phyloP scores from a whole-genome alignment of 208 protist genomes.

The Porcisia deanei region DNA sequence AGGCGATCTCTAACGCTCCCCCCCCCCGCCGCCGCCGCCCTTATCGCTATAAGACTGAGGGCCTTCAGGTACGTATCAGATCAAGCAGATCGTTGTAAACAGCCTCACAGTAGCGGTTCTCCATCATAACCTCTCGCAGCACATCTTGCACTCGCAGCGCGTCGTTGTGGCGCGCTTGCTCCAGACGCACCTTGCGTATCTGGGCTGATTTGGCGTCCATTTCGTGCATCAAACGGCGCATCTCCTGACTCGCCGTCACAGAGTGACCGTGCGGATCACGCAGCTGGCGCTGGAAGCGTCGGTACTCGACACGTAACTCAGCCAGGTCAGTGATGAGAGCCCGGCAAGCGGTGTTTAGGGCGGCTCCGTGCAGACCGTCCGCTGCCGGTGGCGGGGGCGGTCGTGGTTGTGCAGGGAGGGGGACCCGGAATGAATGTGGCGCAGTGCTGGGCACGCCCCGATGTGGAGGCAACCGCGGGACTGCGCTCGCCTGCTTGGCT shows the following conservation, averaged over 20 bases:
- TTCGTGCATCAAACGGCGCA: conserved; percentile 57
- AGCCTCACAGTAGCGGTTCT: conserved; percentile 76
- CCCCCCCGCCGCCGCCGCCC: not conserved
- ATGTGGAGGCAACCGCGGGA: not conserved
- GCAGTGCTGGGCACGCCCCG: not conserved
- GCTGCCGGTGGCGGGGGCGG: not conserved
- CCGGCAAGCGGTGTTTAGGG: conserved; percentile 46
- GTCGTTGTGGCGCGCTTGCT: conserved; percentile 46
- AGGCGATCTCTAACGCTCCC: not conserved
- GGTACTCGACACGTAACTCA: conserved; percentile 51
- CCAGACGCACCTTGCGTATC: conserved; percentile 51
- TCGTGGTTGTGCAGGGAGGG: not conserved
- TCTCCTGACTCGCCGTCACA: conserved; percentile 60
- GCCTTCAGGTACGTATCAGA: conserved; percentile 20
- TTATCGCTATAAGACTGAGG: not conserved
- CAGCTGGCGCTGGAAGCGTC: conserved; percentile 39
- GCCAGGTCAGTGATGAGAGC: conserved; percentile 60
- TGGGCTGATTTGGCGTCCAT: conserved; percentile 73
- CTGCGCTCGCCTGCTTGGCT: not conserved
- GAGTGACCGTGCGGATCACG: conserved; percentile 51
- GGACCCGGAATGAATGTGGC: not conserved
- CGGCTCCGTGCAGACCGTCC: conserved; percentile 18
- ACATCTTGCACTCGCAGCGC: conserved; percentile 60
- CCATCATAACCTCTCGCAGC: conserved; percentile 59
- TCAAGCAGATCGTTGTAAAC: conserved; percentile 71